Percentiles rank a stretch among this genome's conserved stretches.
Evolutionary conservation across 495 filamentous ascomycete genomes (phyloP).

Genomic region (Parathielavia appendiculata): DNA sequence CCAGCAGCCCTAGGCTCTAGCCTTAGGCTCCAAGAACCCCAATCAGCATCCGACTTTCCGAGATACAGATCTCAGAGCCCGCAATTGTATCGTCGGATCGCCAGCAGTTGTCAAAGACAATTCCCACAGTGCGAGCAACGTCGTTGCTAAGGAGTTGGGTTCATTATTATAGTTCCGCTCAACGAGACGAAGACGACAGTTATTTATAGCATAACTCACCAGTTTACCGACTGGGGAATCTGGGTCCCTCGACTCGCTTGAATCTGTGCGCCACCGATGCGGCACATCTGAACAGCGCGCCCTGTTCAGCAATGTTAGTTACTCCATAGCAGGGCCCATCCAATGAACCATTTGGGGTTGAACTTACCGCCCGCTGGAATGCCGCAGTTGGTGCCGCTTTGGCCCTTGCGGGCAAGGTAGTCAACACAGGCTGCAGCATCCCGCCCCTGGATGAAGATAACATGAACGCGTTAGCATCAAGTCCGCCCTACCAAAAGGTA

Average conservation of each 20-base stretch:
- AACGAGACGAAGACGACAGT: too few species aligned
- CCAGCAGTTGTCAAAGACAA: slow-evolving; percentile 2
- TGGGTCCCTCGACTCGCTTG: neutral
- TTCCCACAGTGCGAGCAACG: slow-evolving; percentile 1
- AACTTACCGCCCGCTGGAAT: too few species aligned
- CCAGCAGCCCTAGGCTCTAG: too few species aligned
- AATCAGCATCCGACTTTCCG: neutral
- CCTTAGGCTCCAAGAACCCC: too few species aligned
- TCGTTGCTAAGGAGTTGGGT: neutral
- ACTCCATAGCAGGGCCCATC: too few species aligned
- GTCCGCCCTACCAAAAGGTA: too few species aligned
- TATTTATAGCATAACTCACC: slow-evolving; percentile 3
- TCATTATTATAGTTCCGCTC: too few species aligned
- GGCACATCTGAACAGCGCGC: neutral
- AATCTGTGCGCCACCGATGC: neutral
- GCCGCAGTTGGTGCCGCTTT: too few species aligned
- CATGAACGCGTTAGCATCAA: neutral
- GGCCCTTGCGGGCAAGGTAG: neutral
- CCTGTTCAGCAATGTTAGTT: too few species aligned
- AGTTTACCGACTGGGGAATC: neutral
- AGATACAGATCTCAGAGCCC: neutral
- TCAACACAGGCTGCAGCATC: neutral
- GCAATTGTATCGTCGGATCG: neutral
- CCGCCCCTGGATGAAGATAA: neutral
- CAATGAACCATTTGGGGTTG: too few species aligned